phyloP scores from a whole-genome alignment of 108 stramenopile species.

The Conticribra weissflogii region DNA sequence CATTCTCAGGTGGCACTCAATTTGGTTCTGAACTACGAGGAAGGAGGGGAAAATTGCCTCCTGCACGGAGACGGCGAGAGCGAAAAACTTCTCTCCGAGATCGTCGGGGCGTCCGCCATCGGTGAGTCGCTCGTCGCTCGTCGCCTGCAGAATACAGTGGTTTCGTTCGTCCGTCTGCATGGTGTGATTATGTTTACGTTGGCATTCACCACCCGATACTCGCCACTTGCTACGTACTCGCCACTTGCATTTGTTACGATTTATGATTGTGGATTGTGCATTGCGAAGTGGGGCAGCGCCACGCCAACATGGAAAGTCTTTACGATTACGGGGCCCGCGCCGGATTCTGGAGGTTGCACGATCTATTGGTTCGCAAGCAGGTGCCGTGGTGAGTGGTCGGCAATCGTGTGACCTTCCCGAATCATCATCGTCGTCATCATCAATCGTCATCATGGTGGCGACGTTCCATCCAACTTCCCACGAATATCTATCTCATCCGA shows the following conservation, averaged over 20 bases:
- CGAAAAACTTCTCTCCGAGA: conserved; percentile 87
- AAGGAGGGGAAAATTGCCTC: conserved; percentile 89
- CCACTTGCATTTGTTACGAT: neutral
- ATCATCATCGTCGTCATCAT: too few relatives aligned
- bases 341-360: conserved; percentile 93
- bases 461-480: too few relatives aligned
- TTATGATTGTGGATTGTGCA: too few relatives aligned
- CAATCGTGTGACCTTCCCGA: too few relatives aligned
- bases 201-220: neutral
- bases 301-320: conserved; percentile 90
- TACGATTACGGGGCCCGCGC: conserved; percentile 93
- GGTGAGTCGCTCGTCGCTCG: conserved; percentile 42
- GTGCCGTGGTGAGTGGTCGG: conserved; percentile 60
- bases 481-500: too few relatives aligned
- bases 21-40: conserved; percentile 96
- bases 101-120: conserved; percentile 72
- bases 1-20: conserved; percentile 78
- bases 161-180: neutral
- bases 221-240: neutral
- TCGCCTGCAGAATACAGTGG: too few relatives aligned
- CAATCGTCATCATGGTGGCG: too few relatives aligned
- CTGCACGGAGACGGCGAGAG: conserved; percentile 81
- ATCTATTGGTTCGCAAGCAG: conserved; percentile 74
- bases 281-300: conserved; percentile 50
- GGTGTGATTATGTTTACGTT: neutral